Evolutionary conservation across 106 monocot species (phyloP).

Genomic region (Dactylorhiza incarnata): DNA sequence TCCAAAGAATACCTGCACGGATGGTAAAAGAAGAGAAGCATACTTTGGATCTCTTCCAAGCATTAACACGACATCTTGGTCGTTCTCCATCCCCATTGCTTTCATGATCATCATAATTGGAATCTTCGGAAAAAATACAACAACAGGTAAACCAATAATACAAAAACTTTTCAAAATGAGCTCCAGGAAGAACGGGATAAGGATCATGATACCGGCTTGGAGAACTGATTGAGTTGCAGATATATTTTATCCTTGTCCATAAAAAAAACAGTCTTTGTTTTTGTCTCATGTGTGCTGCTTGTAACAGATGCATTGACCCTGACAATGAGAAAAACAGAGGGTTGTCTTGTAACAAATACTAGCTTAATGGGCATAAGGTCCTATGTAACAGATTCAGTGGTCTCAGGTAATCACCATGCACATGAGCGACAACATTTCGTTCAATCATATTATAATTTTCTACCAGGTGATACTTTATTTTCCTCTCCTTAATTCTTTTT

Average conservation of each 20-base stretch:
- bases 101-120: slow-evolving; percentile 83
- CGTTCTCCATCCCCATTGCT: slow-evolving; percentile 93
- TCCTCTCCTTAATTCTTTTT: too few species aligned
- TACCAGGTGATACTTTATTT: too few species aligned
- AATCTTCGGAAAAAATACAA: slow-evolving; percentile 39
- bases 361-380: too few species aligned
- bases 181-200: not conserved
- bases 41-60: slow-evolving; percentile 90
- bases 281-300: slow-evolving; percentile 85
- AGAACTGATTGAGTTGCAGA: slow-evolving; percentile 84
- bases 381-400: too few species aligned
- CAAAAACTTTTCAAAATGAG: slow-evolving; percentile 7
- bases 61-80: slow-evolving; percentile 97
- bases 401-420: too few species aligned
- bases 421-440: too few species aligned
- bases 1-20: slow-evolving; percentile 61
- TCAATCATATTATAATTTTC: too few species aligned
- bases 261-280: slow-evolving; percentile 89
- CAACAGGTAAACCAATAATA: slow-evolving; percentile 3
- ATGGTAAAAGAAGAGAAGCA: slow-evolving; percentile 67
- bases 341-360: not conserved
- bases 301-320: slow-evolving; percentile 92
- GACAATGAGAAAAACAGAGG: slow-evolving; percentile 3
- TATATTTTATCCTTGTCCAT: slow-evolving; percentile 93
- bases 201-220: slow-evolving; percentile 43